Evolutionary conservation across 768 basidiomycete genomes (phyloP).

Genomic region (Wakefieldia striispora): DNA sequence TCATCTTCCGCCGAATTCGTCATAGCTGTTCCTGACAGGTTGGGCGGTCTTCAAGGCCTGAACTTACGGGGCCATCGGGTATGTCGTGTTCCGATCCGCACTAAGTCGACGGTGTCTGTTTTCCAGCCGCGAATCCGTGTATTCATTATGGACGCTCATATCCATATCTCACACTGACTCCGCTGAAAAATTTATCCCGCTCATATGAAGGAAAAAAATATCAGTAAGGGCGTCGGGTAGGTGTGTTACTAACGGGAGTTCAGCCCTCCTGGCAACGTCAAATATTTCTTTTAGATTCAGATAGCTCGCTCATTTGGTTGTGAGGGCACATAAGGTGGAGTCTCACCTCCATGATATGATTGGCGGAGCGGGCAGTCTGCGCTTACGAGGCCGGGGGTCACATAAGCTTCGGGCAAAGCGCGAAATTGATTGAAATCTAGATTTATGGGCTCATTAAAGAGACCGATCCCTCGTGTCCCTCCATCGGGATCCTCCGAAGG

Average conservation of each 20-base stretch:
- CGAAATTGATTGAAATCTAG: slow-evolving; percentile 29
- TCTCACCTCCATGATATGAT: slow-evolving; percentile 1
- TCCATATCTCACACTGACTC: not conserved
- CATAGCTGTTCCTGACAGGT: not conserved
- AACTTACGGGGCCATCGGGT: too few species aligned
- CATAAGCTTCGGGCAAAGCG: slow-evolving; percentile 7
- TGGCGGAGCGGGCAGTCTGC: slow-evolving; percentile 3
- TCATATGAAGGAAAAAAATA: slow-evolving; percentile 1
- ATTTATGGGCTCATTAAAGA: slow-evolving; percentile 22
- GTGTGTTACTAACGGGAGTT: not conserved
- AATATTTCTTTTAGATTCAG: too few species aligned
- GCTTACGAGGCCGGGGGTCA: slow-evolving; percentile 22
- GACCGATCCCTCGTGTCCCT: slow-evolving; percentile 16
- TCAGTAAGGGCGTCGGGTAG: slow-evolving; percentile 5
- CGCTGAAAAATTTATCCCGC: not conserved
- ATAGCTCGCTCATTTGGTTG: too few species aligned
- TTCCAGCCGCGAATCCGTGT: not conserved
- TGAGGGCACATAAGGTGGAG: not conserved
- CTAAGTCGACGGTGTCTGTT: not conserved
- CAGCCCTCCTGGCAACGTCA: slow-evolving; percentile 7
- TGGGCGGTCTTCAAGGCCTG: not conserved
- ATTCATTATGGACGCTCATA: not conserved
- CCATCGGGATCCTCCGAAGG: slow-evolving; percentile 24
- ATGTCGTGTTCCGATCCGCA: too few species aligned
- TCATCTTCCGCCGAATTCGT: not conserved